A percentile compares a stretch with the other conserved stretches of the same genome.
Conservation (phyloP, 2,329 filamentous ascomycete species). For the Cladorrhinum sp. region DNA sequence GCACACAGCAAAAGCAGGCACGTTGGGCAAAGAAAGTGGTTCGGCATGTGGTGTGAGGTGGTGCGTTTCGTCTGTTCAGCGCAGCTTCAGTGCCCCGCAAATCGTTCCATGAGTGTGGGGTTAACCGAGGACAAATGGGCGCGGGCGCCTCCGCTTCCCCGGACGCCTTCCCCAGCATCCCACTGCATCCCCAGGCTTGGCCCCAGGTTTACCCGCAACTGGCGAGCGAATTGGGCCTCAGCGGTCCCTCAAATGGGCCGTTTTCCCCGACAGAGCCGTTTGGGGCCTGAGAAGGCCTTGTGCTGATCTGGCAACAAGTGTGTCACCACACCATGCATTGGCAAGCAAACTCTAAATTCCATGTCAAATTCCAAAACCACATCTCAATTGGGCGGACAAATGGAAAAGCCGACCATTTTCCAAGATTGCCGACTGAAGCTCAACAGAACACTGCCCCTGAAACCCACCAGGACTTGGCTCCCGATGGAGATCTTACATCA, state of each 20-base stretch:
- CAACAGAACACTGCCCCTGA: not conserved
- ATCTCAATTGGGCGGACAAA: not conserved
- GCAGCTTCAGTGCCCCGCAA: slow-evolving; percentile 5
- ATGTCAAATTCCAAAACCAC: not conserved
- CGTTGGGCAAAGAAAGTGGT: slow-evolving; percentile 1
- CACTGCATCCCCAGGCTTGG: not conserved
- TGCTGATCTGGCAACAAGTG: not conserved
- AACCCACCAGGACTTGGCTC: not conserved
- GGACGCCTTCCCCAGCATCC: slow-evolving; percentile 11
- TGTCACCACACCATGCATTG: not conserved
- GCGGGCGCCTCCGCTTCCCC: slow-evolving; percentile 18
- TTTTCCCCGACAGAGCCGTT: not conserved
- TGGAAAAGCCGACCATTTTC: not conserved
- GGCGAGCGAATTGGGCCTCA: not conserved
- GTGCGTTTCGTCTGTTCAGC: slow-evolving; percentile 14
- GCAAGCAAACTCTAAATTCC: not conserved
- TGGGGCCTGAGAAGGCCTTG: not conserved
- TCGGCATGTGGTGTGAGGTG: slow-evolving; percentile 22
- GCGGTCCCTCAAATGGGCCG: not conserved
- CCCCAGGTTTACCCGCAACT: not conserved
- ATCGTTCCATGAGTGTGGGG: slow-evolving; percentile 15
- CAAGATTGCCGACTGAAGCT: not conserved
- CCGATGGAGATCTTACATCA: not conserved
- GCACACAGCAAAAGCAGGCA: not conserved
- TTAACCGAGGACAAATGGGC: slow-evolving; percentile 2